Evolutionary conservation across 352 stramenopile genomes (phyloP).

Genomic region (Globisporangium carolinianum): DNA sequence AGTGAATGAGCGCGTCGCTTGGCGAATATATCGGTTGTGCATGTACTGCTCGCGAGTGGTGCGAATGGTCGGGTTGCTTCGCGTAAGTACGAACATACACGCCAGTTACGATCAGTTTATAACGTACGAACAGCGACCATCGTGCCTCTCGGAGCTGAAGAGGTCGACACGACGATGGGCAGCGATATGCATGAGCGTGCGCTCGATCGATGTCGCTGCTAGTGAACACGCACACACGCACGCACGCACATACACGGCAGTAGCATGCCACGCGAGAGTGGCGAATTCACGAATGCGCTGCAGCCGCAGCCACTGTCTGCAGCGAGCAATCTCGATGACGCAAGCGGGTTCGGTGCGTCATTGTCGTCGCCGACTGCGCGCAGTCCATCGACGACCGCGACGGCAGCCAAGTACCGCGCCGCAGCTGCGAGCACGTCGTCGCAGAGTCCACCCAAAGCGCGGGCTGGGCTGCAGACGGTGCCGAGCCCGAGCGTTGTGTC

Average conservation of each 20-base stretch:
- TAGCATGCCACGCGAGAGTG: conserved; percentile 6
- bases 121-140: too few species aligned
- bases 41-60: too few species aligned
- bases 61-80: too few species aligned
- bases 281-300: conserved; percentile 4
- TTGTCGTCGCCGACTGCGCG: neutral
- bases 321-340: neutral
- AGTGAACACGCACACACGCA: too few species aligned
- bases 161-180: too few species aligned
- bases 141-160: too few species aligned
- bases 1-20: neutral
- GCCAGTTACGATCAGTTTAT: too few species aligned
- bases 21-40: too few species aligned
- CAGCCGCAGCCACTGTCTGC: neutral
- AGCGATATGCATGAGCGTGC: too few species aligned
- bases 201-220: too few species aligned
- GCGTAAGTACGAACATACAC: too few species aligned
- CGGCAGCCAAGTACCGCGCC: conserved; percentile 6
- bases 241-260: neutral
- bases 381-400: too few species aligned
- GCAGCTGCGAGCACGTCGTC: neutral
- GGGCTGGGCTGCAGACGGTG: conserved; percentile 9
- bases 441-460: neutral
- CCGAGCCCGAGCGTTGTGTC: conserved; percentile 13
- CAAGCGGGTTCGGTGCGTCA: neutral